Evolutionary conservation across 345 rosid species (phyloP).

Genomic region (Rhodomyrtus tomentosa): DNA sequence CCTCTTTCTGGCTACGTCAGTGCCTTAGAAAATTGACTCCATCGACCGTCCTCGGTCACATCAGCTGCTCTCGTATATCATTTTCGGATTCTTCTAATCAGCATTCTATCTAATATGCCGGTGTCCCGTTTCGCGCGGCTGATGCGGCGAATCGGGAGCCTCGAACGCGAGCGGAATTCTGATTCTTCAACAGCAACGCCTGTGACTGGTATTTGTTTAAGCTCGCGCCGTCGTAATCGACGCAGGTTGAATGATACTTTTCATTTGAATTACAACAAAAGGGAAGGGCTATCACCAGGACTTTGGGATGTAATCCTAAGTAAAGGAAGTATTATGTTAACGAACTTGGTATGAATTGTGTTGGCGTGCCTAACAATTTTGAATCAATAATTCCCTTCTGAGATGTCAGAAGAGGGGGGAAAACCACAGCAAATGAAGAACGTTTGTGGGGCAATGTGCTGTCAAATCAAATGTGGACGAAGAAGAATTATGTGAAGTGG

Average conservation of each 20-base stretch:
- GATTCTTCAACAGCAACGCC: neutral
- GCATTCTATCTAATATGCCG: neutral
- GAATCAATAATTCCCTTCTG: neutral
- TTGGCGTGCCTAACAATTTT: neutral
- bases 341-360: neutral
- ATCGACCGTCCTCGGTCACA: neutral
- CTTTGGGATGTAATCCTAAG: neutral
- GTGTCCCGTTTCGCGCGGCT: neutral
- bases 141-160: neutral
- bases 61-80: neutral
- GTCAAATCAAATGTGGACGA: neutral
- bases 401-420: neutral
- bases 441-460: neutral
- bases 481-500: neutral
- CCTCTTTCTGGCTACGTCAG: neutral
- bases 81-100: neutral
- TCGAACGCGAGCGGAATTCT: neutral
- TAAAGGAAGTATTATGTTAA: neutral
- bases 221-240: neutral
- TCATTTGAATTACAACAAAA: neutral
- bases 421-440: neutral
- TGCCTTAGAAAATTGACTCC: neutral
- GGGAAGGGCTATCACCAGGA: neutral
- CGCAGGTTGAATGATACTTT: neutral
- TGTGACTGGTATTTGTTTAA: accelerated